Evolutionary conservation across 768 basidiomycete genomes (phyloP), one percentile per base, ranked within the genome.

Genomic region (Hygrophorus pudorinus): DNA sequence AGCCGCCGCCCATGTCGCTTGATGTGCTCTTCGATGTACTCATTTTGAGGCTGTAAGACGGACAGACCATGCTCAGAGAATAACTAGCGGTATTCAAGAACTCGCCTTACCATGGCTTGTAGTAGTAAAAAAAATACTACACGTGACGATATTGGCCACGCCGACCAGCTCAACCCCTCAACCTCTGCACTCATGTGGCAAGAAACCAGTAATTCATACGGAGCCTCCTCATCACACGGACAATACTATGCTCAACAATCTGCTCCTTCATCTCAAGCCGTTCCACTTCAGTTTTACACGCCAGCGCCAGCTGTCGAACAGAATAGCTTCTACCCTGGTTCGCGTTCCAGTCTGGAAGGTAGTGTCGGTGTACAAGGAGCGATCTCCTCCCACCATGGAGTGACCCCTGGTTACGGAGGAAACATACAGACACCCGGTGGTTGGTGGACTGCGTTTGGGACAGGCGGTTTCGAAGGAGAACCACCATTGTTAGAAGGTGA

Each of bases 1-100:
- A 97, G 70, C 59, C 92, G 79, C 53, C 92, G 78, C 60, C 94
- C 94, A 77, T 97, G 88, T 42, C 91, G 83, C 68, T 90, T 92
- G 64, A 97, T 93, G 59, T 89, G 86, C 71, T 99, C 94, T 64
- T 98, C 94, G 65, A 99, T 98, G 64, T 98, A 97, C 63, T 97
- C 93, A 74, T 98, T 98, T 89, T 99, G 51, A 24, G 48, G 49
- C 49, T 48, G 38, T 8, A 44, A 35, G 14, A 44, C 42, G 33
- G 18, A 21, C 18, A 29, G 40, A 21, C 28, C 16, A 46, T 18
- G 34, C 17, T 35, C n/a, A 35, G n/a, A 18, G 34, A 35, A 35
- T 9, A 35, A n/a, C n/a, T n/a, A n/a, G n/a, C n/a, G 3, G n/a
- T 29, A 27, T 21, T 27, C n/a, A 10, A 27, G 6, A 41, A 10